These are phyloP conservation scores for Melanopsichium pennsylvanicum DNA, from an alignment of 1,284 basidiomycete species.

Conservation along the genomic window DNA sequence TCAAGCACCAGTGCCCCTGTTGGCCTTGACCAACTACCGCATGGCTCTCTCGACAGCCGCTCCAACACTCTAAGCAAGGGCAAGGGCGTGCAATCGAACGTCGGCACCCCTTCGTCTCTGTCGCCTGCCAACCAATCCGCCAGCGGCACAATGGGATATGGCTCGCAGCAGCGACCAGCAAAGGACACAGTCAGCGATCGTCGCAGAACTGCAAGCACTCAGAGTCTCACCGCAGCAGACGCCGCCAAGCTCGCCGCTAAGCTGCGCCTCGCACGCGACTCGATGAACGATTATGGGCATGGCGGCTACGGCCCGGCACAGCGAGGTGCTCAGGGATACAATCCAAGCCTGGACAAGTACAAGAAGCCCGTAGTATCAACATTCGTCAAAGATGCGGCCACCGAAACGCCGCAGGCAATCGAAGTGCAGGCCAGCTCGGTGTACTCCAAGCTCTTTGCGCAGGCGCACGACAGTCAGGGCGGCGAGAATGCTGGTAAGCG, in stretches of 20 bases:
- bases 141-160: conserved; percentile 6
- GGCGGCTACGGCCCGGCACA: conserved; percentile 10
- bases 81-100: conserved; percentile 6
- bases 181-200: conserved; percentile 18
- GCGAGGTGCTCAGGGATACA: conserved; percentile 33
- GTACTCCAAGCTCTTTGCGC: conserved; percentile 40
- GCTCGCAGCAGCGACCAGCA: conserved; percentile 8
- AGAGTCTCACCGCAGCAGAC: conserved; percentile 55
- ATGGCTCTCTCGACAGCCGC: conserved; percentile 12
- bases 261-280: conserved; percentile 50
- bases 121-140: conserved; percentile 16
- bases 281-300: conserved; percentile 42
- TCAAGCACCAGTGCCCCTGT: conserved; percentile 41
- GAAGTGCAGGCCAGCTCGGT: conserved; percentile 45
- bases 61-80: conserved; percentile 12
- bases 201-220: conserved; percentile 38
- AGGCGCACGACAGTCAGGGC: conserved; percentile 37
- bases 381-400: conserved; percentile 46
- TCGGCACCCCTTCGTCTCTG: conserved; percentile 18
- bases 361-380: conserved; percentile 54
- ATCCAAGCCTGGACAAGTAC: conserved; percentile 42
- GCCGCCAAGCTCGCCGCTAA: conserved; percentile 57
- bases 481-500: conserved; percentile 11
- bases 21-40: conserved; percentile 28
- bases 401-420: conserved; percentile 36